Base-by-base conservation (phyloP, 2,329 filamentous ascomycete genomes). In the Aspergillus pseudoglaucus region DNA sequence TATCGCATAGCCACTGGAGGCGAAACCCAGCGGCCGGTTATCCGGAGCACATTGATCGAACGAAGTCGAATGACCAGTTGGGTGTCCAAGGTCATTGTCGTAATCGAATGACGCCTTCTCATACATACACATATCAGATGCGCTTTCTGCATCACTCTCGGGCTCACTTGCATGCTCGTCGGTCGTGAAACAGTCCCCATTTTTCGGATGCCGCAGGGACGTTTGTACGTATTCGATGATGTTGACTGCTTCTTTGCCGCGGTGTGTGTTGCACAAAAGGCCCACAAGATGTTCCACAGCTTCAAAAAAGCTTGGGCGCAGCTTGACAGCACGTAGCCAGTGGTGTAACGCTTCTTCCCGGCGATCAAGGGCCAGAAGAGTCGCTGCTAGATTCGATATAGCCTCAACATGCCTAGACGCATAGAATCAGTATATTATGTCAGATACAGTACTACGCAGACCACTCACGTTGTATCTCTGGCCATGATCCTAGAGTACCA, bases 261-360 rank as follows among this genome's bases (percentile, higher is more conserved):
- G 81, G 49, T 94, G 86, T 51, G 84, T 88, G 43, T 80, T 82
- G 63, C 91, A 96, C 15, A 97, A 69, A 42, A 97, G 74, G 1
- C 90, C 89, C 25, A 97, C 87, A 1, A 98, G 78, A 72, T 97
- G 90, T 65, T 98, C 93, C 2, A 93, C 89, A 6, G 93, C 90
- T 70, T 98, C 93, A 48, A 98, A 87, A 68, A 95, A 94, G 62
- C 83, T 87, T 0, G 93, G 93, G 7, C 88, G 84, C 48, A 88
- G 74, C 61, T 83, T 87, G 22, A 97, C 83, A n/a, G 90, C 90
- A 51, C 80, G 82, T 54, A 85, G 75, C 93, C 93, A 98, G 61
- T 90, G 80, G 49, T 83, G 78, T 63, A 95, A 85, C 6, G 93
- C 93, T 61, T 97, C 91, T 42, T 85, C 79, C 49, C 85, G 85